These are phyloP conservation scores for Xylaria sp. DNA, from an alignment of 2,329 filamentous ascomycete genomes.

Conservation along the genomic window DNA sequence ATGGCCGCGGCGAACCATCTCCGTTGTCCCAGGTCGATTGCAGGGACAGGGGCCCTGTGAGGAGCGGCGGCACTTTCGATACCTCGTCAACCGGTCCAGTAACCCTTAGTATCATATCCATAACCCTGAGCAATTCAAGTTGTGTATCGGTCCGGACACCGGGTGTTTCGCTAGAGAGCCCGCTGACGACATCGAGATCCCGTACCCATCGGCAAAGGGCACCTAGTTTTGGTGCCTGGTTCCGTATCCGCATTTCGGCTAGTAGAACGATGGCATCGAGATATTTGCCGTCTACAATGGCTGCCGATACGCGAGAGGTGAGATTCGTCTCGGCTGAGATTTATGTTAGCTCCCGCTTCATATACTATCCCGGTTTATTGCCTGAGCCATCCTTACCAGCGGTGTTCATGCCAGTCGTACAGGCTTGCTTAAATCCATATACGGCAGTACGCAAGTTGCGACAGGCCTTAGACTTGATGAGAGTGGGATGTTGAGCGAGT, in stretches of 20 bases:
- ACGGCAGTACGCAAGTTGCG: conserved; percentile 74
- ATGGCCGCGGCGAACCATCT: conserved; percentile 51
- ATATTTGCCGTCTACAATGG: conserved; percentile 73
- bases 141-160: conserved; percentile 59
- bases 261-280: conserved; percentile 73
- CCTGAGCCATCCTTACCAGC: conserved; percentile 43
- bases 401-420: conserved; percentile 72
- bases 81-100: conserved; percentile 69
- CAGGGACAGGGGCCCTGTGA: conserved; percentile 63
- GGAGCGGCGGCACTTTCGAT: conserved; percentile 48
- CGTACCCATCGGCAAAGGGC: conserved; percentile 78
- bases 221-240: conserved; percentile 73
- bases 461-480: conserved; percentile 76
- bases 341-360: conserved; percentile 18
- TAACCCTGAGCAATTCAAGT: conserved; percentile 66
- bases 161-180: conserved; percentile 66
- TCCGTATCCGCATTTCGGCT: conserved; percentile 76
- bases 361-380: conserved; percentile 18
- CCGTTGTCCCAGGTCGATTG: conserved; percentile 72
- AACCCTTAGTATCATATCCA: conserved; percentile 73
- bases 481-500: conserved; percentile 66
- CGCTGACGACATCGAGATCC: conserved; percentile 75
- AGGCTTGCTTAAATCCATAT: conserved; percentile 75
- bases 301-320: conserved; percentile 73
- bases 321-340: conserved; percentile 66